Percentiles rank a stretch among this genome's conserved stretches.
Conservation (phyloP, 75 land plant species). For the Cryptomeria japonica region DNA sequence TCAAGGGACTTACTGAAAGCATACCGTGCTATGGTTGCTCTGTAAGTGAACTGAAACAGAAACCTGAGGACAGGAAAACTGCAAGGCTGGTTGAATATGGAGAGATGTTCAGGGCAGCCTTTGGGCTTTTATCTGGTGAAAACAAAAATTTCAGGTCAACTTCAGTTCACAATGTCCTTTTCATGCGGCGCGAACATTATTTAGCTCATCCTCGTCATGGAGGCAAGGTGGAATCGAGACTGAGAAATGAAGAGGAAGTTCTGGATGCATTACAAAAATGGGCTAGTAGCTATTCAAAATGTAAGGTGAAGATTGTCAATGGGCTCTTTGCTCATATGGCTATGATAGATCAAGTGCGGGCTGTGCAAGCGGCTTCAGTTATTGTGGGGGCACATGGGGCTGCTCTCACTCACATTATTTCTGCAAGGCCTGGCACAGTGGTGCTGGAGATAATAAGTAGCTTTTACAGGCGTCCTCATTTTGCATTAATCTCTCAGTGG, state of each 20-base stretch:
- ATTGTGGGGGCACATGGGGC: conserved; percentile 97
- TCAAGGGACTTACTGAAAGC: conserved; percentile 64
- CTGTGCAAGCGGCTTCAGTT: conserved; percentile 78
- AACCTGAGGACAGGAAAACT: conserved; percentile 56
- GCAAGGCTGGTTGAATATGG: conserved; percentile 91
- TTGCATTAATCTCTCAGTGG: conserved; percentile 75
- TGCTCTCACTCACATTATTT: conserved; percentile 87
- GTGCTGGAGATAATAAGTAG: conserved; percentile 86
- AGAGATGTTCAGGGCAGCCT: conserved; percentile 83
- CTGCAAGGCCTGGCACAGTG: conserved; percentile 71
- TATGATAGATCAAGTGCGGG: conserved; percentile 80
- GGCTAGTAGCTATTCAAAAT: conserved; percentile 34
- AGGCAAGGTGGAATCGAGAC: conserved; percentile 84
- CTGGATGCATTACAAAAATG: conserved; percentile 60
- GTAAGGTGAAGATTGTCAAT: conserved; percentile 73
- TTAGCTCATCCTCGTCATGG: conserved; percentile 95
- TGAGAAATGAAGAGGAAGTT: conserved; percentile 85
- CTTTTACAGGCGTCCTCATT: conserved; percentile 82
- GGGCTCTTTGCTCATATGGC: conserved; percentile 92
- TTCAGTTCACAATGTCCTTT: conserved; percentile 56
- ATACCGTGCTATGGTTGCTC: conserved; percentile 64
- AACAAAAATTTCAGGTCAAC: neutral
- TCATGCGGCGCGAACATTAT: conserved; percentile 91
- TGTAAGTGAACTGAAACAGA: conserved; percentile 36
- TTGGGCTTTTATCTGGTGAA: conserved; percentile 41